Evolutionary conservation across 192 early-diverging fungal genomes (phyloP), one percentile per base, ranked within the genome.

Genomic region (Backusella macrospora): DNA sequence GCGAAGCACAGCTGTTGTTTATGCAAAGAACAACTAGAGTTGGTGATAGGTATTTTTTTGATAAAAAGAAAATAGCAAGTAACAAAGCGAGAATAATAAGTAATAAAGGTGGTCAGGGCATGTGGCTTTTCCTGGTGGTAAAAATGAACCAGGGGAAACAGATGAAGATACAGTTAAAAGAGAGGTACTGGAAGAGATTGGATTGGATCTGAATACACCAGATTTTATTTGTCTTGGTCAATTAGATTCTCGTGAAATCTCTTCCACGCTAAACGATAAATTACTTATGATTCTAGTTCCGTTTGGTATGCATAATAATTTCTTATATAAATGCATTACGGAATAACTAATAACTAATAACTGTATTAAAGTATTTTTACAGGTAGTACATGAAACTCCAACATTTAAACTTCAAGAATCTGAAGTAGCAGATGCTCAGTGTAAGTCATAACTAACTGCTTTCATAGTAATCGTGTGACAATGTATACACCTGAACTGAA

Each of bases 211-310:
- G 18, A 62, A 55, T 48, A 63, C 65, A 4, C 42, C 48, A 7
- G 64, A 37, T 15, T 79, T 75, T 69, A 67, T 75, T 7, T 47
- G 18, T 13, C 64, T 79, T 5, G 78, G 78, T 5, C 13, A 42
- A 46, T 62, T 79, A 34, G 71, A 79, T 37, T 64, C 65, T 47
- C 26, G 78, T n/a, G 78, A 79, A 43, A 71, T 79, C 0, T 68
- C 49, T 3, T 70, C 76, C 3, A 49, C 62, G n/a, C 40, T 48
- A 3, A 47, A 75, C 12, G 52, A 64, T 38, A 75, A 79, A 47
- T 38, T 79, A 34, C n/a, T 79, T 18, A 79, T 79, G 78, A 69
- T 79, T 23, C 39, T 79, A 14, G 49, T 70, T 9, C 78, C 78
- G 0, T 75, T 79, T 68, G 78, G 78, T 79, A 72, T 64, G 65